A percentile compares a stretch with the other conserved stretches of the same genome.
phyloP scores from a whole-genome alignment of 306 rosid genomes.

The Inga leiocalycina region DNA sequence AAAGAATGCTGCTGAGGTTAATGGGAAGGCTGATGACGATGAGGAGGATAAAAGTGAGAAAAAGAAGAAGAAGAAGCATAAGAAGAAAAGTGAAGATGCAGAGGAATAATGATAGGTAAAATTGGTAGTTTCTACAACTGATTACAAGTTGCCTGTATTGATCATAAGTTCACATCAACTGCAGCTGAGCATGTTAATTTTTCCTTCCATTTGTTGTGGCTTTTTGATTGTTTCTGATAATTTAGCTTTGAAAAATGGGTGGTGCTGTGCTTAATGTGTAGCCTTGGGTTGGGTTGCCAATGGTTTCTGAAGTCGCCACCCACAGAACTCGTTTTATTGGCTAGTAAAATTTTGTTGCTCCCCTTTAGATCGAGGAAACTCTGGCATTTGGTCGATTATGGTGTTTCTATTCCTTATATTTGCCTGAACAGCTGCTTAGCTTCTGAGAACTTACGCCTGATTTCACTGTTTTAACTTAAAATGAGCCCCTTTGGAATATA shows the following conservation, averaged over 20 bases:
- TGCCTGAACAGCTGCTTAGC: neutral
- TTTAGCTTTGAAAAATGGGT: neutral
- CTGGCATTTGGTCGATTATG: neutral
- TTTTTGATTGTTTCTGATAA: neutral
- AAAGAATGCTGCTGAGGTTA: slow-evolving; percentile 23
- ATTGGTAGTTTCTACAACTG: neutral
- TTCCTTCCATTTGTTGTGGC: neutral
- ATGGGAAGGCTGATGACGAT: slow-evolving; percentile 36
- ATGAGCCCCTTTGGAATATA: neutral
- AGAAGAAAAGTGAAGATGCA: slow-evolving; percentile 45
- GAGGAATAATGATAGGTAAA: slow-evolving; percentile 51
- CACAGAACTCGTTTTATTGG: neutral
- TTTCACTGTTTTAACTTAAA: neutral
- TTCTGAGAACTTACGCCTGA: neutral
- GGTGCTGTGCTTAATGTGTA: slow-evolving; percentile 24
- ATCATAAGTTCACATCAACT: neutral
- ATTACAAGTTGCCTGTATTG: neutral
- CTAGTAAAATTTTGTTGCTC: slow-evolving; percentile 2
- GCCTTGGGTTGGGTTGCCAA: neutral
- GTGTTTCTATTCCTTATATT: neutral
- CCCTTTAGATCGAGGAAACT: neutral
- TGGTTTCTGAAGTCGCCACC: neutral
- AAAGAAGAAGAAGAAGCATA: slow-evolving; percentile 51
- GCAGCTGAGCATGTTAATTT: neutral
- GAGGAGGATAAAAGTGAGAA: slow-evolving; percentile 63